Percentiles rank a stretch among this genome's conserved stretches.
phyloP scores from a whole-genome alignment of 2,329 filamentous ascomycete genomes.

The Verticillium zaregamsianum region DNA sequence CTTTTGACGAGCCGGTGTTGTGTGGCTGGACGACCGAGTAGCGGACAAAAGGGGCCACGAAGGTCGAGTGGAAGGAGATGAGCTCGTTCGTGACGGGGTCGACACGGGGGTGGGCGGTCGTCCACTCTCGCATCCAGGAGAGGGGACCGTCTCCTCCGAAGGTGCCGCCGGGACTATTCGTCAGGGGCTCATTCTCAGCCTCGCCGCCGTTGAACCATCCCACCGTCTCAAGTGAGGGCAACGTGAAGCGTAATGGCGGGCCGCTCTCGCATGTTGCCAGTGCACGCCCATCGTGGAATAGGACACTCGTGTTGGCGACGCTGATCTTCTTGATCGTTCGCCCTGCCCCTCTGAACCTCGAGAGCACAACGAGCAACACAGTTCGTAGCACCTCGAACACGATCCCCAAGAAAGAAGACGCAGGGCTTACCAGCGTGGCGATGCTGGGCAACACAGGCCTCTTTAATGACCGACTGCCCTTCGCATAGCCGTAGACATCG shows the following conservation, averaged over 20 bases:
- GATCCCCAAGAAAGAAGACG: conserved; percentile 45
- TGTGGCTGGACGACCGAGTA: conserved; percentile 47
- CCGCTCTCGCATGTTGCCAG: conserved; percentile 69
- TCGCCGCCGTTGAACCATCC: conserved; percentile 64
- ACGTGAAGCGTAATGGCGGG: conserved; percentile 59
- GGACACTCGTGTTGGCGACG: conserved; percentile 63
- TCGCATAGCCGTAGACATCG: conserved; percentile 56
- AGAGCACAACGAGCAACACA: conserved; percentile 53
- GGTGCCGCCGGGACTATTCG: not conserved
- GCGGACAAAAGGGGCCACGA: conserved; percentile 60
- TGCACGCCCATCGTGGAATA: conserved; percentile 66
- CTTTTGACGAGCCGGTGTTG: conserved; percentile 1
- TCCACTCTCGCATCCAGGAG: conserved; percentile 66
- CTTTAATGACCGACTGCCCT: conserved; percentile 39
- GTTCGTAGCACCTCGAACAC: conserved; percentile 51
- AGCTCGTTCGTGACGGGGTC: conserved; percentile 62
- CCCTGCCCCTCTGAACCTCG: conserved; percentile 13
- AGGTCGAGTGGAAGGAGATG: conserved; percentile 64
- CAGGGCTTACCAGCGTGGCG: conserved; percentile 58
- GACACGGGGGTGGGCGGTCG: conserved; percentile 64
- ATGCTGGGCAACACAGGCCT: conserved; percentile 64
- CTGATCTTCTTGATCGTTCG: conserved; percentile 63
- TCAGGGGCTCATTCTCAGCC: conserved; percentile 50
- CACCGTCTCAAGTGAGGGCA: conserved; percentile 62
- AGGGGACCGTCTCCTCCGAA: conserved; percentile 48